A percentile compares a stretch with the other conserved stretches of the same genome.
phyloP scores from a whole-genome alignment of 495 filamentous ascomycete species.

The Lophiotrema nucula region DNA sequence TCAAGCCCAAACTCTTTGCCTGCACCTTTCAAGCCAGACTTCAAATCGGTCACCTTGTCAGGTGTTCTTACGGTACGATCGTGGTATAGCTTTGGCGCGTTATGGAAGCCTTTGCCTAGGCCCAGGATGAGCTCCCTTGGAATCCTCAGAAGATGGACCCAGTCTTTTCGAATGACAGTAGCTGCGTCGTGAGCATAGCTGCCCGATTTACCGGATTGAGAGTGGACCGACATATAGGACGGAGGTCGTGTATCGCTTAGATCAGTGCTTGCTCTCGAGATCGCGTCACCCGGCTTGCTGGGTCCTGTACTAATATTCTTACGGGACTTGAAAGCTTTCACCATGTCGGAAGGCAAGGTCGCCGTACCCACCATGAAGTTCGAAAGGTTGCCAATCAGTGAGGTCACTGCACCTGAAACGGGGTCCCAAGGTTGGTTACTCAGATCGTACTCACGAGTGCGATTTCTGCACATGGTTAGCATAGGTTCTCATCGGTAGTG shows the following conservation, averaged over 20 bases:
- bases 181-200: conserved; percentile 46
- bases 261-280: conserved; percentile 31
- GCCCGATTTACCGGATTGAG: background rate
- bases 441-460: conserved; percentile 42
- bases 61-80: conserved; percentile 63
- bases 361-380: conserved; percentile 77
- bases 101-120: conserved; percentile 81
- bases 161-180: background rate
- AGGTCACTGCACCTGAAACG: conserved; percentile 53
- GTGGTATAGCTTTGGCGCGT: conserved; percentile 74
- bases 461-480: conserved; percentile 55
- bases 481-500: no score
- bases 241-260: background rate
- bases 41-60: conserved; percentile 68
- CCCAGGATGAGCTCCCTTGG: conserved; percentile 79
- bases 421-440: conserved; percentile 47
- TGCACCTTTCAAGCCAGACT: conserved; percentile 59
- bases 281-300: conserved; percentile 64
- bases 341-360: conserved; percentile 73
- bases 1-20: conserved; percentile 38
- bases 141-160: conserved; percentile 51
- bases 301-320: conserved; percentile 62
- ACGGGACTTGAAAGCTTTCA: conserved; percentile 54
- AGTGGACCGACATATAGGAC: background rate
- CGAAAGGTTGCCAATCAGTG: conserved; percentile 72